Base-by-base conservation (phyloP, 805 yeast species). In the Helenozyma rhizophorensis region DNA sequence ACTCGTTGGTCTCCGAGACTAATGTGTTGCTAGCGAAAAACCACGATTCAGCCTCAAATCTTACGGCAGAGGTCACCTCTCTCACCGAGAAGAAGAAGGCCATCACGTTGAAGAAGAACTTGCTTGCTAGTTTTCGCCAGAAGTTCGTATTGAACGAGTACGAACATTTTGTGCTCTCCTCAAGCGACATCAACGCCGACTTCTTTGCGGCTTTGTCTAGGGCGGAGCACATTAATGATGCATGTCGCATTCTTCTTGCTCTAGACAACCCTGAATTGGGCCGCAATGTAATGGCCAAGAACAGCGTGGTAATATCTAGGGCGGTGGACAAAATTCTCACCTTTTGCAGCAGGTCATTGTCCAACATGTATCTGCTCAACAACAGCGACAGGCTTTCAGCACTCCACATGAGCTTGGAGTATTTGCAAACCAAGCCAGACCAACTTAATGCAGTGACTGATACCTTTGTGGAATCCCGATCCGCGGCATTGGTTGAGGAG, bases 241-340 rank as follows among this genome's bases (percentile, higher is more conserved):
- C 80, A 37, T 80, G 95, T 31, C 78, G 83, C 28, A 71, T 80
- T 13, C 61, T 93, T 19, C 67, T 93, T 15, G 76, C 87, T 4
- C 70, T 80, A 48, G 80, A 82, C 21, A 79, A 82, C 46, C 80
- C 80, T 12, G 65, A 67, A 28, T 60, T 83, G 11, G 94, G 95
- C 1, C 51, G 72, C 16, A 73, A 76, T 21, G 74, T 88, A 25
- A 75, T 86, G 74, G 60, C 67, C 9, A 71, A 76, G 45, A 71
- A 77, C 59, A 70, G 73, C 15, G 60, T 57, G 9, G 55, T 76
- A 21, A 62, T 83, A 18, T 73, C 73, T 25, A 54, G 50, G 30
- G 52, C 70, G 2, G 47, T 51, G 10, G 60, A 54, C 10, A 49
- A 60, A 14, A 53, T 66, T 22, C 34, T 50, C 3, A 24, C 44